Base-by-base conservation (phyloP, 768 basidiomycete species). In the Rubroboletus pulcherrimus region DNA sequence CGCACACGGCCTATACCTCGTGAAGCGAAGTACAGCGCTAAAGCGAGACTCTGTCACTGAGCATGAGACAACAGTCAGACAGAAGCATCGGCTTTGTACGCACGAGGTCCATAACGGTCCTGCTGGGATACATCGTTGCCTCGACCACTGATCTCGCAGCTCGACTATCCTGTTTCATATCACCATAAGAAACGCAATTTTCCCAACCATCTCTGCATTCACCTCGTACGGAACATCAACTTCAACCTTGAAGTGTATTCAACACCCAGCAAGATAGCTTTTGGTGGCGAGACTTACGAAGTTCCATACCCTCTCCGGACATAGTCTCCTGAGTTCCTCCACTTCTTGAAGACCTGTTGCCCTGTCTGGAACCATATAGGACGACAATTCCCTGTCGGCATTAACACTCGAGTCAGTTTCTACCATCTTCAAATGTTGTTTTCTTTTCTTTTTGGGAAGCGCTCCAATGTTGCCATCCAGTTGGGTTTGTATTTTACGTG, bases 1-100 rank as follows among this genome's bases (percentile, higher is more conserved):
- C 79, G 77, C 0, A 90, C 64, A 47, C 78, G 74, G 2, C 97
- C 96, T 34, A 73, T 64, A 0, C 91, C 94, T 42, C 87, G 78
- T 5, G 96, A 89, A 7, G 97, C 96, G 65, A 98, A 98, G 69
- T 89, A 98, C 14, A 99, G 75, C 1, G 97, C 96, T 47, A 91
- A 78, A 0, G 92, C 91, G 9, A 99, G 83, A 65, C 93, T 95
- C 96, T 97, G 62, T 6, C 35, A 21, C 24, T 3, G 11, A 38
- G 8, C 50, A 45, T 66, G 46, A 63, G 46, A 29, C 43, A 46
- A 47, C 7, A 15, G 21, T 19, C 15, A 7, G 21, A 24, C 17
- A 15, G 14, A 37, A 8, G 39, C 38, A 49, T 29, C 21, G 21
- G 7, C 7, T 21, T n/a, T 42, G 26, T 37, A 69, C 85, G 60